Evolutionary conservation across 192 early-diverging fungal species (phyloP).

Genomic region (Coemansia sp.): DNA sequence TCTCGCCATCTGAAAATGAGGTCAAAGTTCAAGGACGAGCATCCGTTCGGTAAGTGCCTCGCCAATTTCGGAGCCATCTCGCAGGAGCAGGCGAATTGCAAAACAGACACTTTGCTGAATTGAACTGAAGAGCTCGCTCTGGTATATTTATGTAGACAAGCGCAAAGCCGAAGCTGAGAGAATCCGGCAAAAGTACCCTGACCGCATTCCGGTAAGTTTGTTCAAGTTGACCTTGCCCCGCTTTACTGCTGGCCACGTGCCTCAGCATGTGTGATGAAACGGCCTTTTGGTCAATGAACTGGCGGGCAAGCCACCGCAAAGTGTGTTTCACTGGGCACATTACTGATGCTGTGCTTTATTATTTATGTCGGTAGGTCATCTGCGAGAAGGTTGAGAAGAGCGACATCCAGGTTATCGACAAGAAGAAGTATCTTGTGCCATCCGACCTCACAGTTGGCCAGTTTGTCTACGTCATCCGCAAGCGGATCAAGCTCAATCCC

Average conservation of each 20-base stretch:
- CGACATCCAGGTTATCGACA: constrained; percentile 95
- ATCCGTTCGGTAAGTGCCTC: constrained; percentile 77
- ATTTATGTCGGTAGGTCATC: constrained; percentile 58
- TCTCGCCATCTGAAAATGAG: constrained; percentile 53
- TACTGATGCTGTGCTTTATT: neutral
- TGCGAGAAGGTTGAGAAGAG: constrained; percentile 97
- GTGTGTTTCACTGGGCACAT: neutral
- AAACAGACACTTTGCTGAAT: neutral
- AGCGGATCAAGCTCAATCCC: constrained; percentile 93
- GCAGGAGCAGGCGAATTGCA: neutral
- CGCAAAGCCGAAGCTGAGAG: constrained; percentile 94
- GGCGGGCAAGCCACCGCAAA: neutral
- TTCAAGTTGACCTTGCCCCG: neutral
- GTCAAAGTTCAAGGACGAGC: constrained; percentile 97
- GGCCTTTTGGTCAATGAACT: neutral
- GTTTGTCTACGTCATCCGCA: constrained; percentile 96
- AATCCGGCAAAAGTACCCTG: constrained; percentile 95
- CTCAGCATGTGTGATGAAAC: neutral
- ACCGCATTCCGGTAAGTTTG: constrained; percentile 73
- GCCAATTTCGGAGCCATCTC: neutral
- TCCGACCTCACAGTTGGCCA: constrained; percentile 95
- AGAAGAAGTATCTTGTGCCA: constrained; percentile 99
- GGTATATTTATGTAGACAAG: constrained; percentile 66
- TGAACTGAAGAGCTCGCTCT: neutral
- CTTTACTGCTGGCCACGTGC: constrained; percentile 4